phyloP scores from a whole-genome alignment of 2,329 filamentous ascomycete genomes.

The Xylaria polymorpha region DNA sequence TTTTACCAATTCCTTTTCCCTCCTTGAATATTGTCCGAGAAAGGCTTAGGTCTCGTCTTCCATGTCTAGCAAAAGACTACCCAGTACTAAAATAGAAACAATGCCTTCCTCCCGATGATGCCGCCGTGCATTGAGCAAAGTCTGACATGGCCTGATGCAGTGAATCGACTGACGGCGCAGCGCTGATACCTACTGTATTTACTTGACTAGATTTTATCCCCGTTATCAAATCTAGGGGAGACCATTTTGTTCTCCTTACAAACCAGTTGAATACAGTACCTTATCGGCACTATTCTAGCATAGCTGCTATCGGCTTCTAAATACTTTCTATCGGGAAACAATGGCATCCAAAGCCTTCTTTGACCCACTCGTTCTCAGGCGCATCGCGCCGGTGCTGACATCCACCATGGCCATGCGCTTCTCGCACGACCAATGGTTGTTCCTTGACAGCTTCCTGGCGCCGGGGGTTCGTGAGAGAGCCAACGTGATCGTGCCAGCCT shows the following conservation, averaged over 20 bases:
- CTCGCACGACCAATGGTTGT: conserved; percentile 58
- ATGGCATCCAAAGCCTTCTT: conserved; percentile 56
- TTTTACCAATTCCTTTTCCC: no score
- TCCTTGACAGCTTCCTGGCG: conserved; percentile 54
- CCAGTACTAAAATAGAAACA: background rate
- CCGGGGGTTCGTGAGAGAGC: conserved; percentile 47
- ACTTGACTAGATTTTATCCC: background rate
- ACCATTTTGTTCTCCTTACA: background rate
- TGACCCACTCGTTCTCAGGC: conserved; percentile 54
- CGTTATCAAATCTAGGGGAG: no score
- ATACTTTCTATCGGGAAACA: background rate
- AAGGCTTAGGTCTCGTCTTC: no score
- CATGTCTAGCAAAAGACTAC: background rate
- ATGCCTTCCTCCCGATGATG: background rate
- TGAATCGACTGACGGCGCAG: background rate
- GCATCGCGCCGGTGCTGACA: conserved; percentile 59
- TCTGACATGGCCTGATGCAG: conserved; percentile 11
- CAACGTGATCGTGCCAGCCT: conserved; percentile 56
- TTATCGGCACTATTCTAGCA: background rate
- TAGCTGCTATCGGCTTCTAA: background rate
- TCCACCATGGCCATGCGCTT: conserved; percentile 60
- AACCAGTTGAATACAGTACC: background rate
- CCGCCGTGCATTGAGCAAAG: background rate
- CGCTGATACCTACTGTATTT: no score
- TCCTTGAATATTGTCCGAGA: no score